A percentile compares a stretch with the other conserved stretches of the same genome.
These are phyloP conservation scores for Populus tremula DNA, from an alignment of 345 rosid species.

Conservation along the genomic window DNA sequence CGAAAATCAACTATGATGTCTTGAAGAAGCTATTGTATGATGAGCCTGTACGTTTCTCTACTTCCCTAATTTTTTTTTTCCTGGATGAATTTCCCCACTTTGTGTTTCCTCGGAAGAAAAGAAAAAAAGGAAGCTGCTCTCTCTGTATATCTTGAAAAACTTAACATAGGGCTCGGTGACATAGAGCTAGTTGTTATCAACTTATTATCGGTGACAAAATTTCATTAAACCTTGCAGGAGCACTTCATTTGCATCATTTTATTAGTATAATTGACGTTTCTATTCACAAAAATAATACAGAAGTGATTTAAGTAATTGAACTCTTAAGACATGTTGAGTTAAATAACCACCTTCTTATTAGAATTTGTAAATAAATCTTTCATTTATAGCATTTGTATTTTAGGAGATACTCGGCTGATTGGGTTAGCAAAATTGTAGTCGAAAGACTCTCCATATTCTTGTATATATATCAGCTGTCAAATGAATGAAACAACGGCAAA, in stretches of 20 bases:
- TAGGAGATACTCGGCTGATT: too few species aligned
- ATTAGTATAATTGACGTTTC: neutral
- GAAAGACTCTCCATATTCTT: too few species aligned
- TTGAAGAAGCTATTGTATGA: slow-evolving; percentile 53
- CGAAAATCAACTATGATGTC: slow-evolving; percentile 57
- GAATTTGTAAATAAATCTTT: too few species aligned
- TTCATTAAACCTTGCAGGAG: neutral
- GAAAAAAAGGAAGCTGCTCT: neutral
- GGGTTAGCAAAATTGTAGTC: too few species aligned
- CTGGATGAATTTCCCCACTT: neutral
- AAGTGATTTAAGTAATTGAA: neutral
- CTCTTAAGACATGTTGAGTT: neutral
- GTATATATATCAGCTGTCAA: too few species aligned
- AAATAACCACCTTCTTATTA: neutral
- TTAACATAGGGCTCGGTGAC: neutral
- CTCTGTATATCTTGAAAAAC: neutral
- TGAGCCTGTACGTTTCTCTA: slow-evolving; percentile 41
- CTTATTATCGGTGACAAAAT: neutral
- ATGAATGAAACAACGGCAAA: too few species aligned
- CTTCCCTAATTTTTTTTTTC: neutral
- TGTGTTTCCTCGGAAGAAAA: too few species aligned
- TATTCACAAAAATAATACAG: too few species aligned
- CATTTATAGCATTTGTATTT: too few species aligned
- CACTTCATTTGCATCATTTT: too few species aligned
- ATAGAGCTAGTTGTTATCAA: neutral